Evolutionary conservation across 495 filamentous ascomycete genomes (phyloP), one percentile per base, ranked within the genome.

Genomic region (Aspergillus leporis): DNA sequence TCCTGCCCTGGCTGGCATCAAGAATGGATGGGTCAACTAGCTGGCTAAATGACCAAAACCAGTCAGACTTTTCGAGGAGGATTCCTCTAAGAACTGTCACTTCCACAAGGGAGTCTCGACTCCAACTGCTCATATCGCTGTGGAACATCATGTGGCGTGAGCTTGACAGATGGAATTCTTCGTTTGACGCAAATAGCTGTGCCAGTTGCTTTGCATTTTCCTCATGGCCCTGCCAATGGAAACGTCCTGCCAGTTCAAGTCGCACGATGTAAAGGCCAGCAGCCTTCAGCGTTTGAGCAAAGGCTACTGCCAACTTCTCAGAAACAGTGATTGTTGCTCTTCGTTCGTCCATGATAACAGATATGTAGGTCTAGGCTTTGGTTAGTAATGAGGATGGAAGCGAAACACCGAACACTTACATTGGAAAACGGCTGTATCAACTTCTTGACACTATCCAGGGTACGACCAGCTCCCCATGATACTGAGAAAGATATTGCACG

Each of bases 21-120:
- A 38, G 30, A 68, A 64, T 0, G 73, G 73, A 9, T 66, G 49
- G 60, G 69, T 70, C 80, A 79, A 83, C 8, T 74, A 52, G 4
- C 65, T 65, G 32, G n/a, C n/a, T n/a, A n/a, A 60, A 70, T 51
- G 59, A 16, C 40, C 36, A 1, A 66, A 6, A 6, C 13, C 13
- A 22, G 47, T 19, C 19, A 50, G 22, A 50, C 13, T 14, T 5
- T 10, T 8, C 5, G 67, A 58, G 9, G 56, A 61, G 18, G 60
- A 55, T 30, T 72, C 73, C 65, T 30, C 59, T n/a, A n/a, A n/a
- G n/a, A n/a, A n/a, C n/a, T n/a, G n/a, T n/a, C n/a, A n/a, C n/a
- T n/a, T n/a, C n/a, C n/a, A n/a, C n/a, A n/a, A n/a, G n/a, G n/a
- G n/a, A n/a, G n/a, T n/a, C n/a, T n/a, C n/a, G n/a, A n/a, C n/a